Conservation (phyloP, 805 yeast species). For the Metschnikowia gelsemii region DNA sequence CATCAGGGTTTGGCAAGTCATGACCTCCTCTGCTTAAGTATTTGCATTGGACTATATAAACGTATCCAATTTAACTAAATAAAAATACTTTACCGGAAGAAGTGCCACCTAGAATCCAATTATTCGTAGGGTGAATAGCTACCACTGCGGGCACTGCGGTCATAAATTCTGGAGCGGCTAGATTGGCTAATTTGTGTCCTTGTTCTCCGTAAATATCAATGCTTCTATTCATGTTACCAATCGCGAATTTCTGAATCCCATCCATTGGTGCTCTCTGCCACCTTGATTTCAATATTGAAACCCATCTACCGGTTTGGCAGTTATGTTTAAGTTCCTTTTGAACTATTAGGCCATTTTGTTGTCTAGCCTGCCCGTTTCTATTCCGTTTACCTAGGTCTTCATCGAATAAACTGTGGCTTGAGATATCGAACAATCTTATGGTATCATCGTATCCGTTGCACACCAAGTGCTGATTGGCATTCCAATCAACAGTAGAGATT, state of each 20-base stretch:
- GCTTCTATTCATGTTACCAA: constrained; percentile 89
- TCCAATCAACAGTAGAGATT: constrained; percentile 85
- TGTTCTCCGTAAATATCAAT: constrained; percentile 77
- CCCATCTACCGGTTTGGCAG: constrained; percentile 98
- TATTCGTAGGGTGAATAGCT: constrained; percentile 76
- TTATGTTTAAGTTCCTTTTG: constrained; percentile 61
- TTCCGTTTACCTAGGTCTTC: constrained; percentile 6
- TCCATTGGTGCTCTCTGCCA: constrained; percentile 81
- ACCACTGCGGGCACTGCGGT: constrained; percentile 94
- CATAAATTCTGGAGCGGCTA: constrained; percentile 53
- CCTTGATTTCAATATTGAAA: constrained; percentile 80
- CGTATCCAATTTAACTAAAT: constrained; percentile 33
- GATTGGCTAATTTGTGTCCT: constrained; percentile 77
- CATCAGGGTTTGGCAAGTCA: constrained; percentile 99
- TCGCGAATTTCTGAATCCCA: constrained; percentile 76
- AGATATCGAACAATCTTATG: constrained; percentile 14
- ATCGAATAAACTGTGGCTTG: neutral
- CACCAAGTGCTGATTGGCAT: constrained; percentile 62
- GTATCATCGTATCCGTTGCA: constrained; percentile 78
- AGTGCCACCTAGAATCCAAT: constrained; percentile 92
- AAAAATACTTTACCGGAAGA: constrained; percentile 88
- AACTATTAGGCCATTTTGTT: neutral
- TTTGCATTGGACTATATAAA: neutral
- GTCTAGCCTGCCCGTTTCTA: neutral
- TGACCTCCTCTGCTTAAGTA: constrained; percentile 67